A percentile compares a stretch with the other conserved stretches of the same genome.
Evolutionary conservation across 805 yeast species (phyloP).

Genomic region (Lipomyces kockii): DNA sequence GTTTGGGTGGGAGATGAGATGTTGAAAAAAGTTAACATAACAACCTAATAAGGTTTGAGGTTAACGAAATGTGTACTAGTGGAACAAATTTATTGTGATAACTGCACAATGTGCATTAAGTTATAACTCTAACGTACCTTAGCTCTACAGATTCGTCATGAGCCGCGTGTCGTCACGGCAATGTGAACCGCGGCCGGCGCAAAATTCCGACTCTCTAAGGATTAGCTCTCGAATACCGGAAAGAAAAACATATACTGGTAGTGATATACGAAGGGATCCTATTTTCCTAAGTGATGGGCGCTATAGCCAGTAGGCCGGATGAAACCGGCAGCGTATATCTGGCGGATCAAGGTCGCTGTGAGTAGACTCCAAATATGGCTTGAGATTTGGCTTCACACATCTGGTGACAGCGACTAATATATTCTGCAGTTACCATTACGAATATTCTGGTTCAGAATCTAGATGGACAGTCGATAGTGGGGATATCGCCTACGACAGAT

Average conservation of each 20-base stretch:
- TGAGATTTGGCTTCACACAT: background rate
- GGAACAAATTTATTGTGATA: background rate
- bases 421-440: slow-evolving; percentile 17
- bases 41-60: background rate
- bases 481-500: slow-evolving; percentile 13
- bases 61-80: background rate
- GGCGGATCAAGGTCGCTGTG: slow-evolving; percentile 28
- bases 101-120: background rate
- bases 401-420: background rate
- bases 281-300: slow-evolving; percentile 24
- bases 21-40: background rate
- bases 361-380: slow-evolving; percentile 8
- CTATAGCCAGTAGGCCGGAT: slow-evolving; percentile 29
- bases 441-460: slow-evolving; percentile 10
- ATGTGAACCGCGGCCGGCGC: background rate
- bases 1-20: too few species aligned
- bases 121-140: background rate
- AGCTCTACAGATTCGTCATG: background rate
- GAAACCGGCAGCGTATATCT: slow-evolving; percentile 25
- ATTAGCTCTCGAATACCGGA: background rate
- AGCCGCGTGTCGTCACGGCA: background rate
- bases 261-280: background rate
- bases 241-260: background rate
- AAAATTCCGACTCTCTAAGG: background rate
- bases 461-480: slow-evolving; percentile 10